Base-by-base conservation (phyloP, 108 stramenopile genomes). In the Nitzschia sp. region DNA sequence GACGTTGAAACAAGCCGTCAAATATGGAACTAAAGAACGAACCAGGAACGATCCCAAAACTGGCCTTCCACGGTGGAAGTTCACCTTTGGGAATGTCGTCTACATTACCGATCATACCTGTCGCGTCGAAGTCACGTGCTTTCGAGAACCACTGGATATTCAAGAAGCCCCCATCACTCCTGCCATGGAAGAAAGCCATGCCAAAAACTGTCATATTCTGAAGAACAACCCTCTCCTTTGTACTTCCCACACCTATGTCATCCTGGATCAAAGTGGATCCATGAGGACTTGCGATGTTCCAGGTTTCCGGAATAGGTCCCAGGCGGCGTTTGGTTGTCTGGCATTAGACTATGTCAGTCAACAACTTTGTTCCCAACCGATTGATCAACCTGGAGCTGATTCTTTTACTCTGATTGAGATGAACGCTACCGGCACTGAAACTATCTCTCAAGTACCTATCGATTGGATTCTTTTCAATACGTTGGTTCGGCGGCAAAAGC, bases 381-480 rank as follows among this genome's bases (percentile, higher is more conserved):
- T 64, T 17, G 62, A 67, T 15, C 75, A 77, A 37, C 66, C 57
- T 8, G 60, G 60, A 42, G 54, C 76, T 37, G 81, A 85, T 51
- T 55, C 81, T 22, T 70, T 85, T 8, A 78, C 84, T 10, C 53
- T 85, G 19, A 73, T 85, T 59, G 80, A 85, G 62, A 82, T 85
- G 81, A 80, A 70, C 29, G 76, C 80, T 44, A 51, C 10, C 8
- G 81, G 75, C 12, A 55, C 67, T 38, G 24, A 79, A 3, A 17
- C 84, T 15, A 57, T 80, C n/a, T 41, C 64, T 10, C 75, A 74
- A 58, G 83, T 77, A 29, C 86, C 86, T 8, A 15, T 82, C 51
- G 80, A 79, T 50, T 86, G 86, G 86, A 73, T 87, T 7, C 52
- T 87, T n/a, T 87, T 76, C 82, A 86, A 82, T 50, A 78, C 69